phyloP scores from a whole-genome alignment of 106 monocot species.

The Agapanthus africanus region DNA sequence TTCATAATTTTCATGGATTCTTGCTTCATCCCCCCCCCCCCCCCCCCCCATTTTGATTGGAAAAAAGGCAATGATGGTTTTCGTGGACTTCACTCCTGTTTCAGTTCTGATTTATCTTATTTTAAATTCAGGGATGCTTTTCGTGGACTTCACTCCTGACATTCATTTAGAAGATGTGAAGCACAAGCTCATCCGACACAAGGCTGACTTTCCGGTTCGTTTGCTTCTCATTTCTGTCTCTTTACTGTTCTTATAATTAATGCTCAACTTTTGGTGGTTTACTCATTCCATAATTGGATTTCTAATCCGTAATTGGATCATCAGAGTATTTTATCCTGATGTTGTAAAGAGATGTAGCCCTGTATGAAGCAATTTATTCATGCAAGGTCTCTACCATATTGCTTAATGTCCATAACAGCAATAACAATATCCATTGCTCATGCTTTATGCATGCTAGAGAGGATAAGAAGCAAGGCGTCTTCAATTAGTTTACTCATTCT shows the following conservation, averaged over 20 bases:
- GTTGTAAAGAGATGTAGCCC: background rate
- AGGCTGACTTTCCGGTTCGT: conserved; percentile 51
- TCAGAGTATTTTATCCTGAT: background rate
- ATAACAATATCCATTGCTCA: background rate
- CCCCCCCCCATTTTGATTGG: too few species aligned
- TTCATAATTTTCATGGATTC: too few species aligned
- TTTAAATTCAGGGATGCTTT: conserved; percentile 51
- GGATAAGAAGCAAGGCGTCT: too few species aligned
- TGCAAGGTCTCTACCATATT: background rate
- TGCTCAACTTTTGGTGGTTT: background rate
- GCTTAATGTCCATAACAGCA: background rate
- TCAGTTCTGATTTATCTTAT: background rate
- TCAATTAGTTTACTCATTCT: too few species aligned
- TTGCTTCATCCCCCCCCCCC: too few species aligned
- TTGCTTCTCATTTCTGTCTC: background rate
- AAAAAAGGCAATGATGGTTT: too few species aligned
- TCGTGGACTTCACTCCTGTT: background rate
- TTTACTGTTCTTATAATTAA: conserved; percentile 5
- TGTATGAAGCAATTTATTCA: background rate
- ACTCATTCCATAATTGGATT: background rate
- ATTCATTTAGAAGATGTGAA: conserved; percentile 84
- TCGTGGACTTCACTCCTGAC: conserved; percentile 77
- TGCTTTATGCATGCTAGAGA: background rate
- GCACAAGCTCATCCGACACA: conserved; percentile 41
- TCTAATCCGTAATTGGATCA: background rate